These are phyloP conservation scores for Musa schizocarpa DNA, from an alignment of 176 grass and related monocot species.

Conservation along the genomic window DNA sequence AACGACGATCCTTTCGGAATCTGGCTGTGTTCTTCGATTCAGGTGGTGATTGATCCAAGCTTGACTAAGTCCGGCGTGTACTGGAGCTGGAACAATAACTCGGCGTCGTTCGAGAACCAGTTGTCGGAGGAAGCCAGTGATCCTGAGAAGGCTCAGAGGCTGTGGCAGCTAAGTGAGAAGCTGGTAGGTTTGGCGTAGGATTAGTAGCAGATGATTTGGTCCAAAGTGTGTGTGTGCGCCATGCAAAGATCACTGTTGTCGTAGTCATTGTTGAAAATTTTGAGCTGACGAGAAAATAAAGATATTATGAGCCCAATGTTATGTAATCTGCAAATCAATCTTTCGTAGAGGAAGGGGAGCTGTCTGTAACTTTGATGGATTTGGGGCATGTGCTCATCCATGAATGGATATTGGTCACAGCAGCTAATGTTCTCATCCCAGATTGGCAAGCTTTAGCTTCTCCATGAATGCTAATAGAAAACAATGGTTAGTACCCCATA, in stretches of 20 bases:
- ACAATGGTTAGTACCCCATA: no score
- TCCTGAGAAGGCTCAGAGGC: constrained; percentile 66
- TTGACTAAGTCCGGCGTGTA: constrained; percentile 87
- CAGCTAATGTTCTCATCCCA: no score
- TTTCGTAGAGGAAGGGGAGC: neutral
- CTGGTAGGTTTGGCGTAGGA: constrained; percentile 47
- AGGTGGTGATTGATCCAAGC: constrained; percentile 82
- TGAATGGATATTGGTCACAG: no score
- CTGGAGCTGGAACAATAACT: constrained; percentile 99
- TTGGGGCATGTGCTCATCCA: no score
- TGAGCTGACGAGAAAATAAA: neutral
- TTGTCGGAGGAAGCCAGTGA: constrained; percentile 90
- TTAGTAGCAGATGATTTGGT: neutral
- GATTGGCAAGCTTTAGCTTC: no score
- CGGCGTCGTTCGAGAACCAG: constrained; percentile 93
- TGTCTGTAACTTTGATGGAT: neutral
- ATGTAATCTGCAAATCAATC: no score
- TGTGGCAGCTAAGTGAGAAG: constrained; percentile 92
- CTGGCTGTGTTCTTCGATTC: neutral
- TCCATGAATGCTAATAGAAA: no score
- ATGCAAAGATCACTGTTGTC: neutral
- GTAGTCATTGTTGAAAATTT: neutral
- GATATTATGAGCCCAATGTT: no score
- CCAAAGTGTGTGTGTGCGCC: neutral
- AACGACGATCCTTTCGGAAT: neutral